Base-by-base conservation (phyloP, 1,284 basidiomycete genomes). In the Ustilago tritici region DNA sequence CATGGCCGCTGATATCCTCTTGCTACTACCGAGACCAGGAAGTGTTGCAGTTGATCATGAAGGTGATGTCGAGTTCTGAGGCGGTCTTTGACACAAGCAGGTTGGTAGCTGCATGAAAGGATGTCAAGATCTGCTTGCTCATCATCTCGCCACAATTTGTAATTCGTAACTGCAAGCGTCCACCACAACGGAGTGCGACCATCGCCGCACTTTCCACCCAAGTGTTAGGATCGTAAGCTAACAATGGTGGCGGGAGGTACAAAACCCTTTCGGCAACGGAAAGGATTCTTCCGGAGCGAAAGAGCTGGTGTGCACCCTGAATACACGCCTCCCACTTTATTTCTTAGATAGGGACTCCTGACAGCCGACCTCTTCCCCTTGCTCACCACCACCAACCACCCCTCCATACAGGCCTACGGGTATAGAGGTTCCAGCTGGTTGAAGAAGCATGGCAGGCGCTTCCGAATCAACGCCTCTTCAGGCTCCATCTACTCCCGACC, bases 391-490 rank as follows among this genome's bases (percentile, higher is more conserved):
- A 46, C 43, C 40, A 41, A 14, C 40, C 14, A 41, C 14, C 17
- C 40, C 40, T 43, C n/a, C 43, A 46, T 7, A 19, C n/a, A n/a
- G 19, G n/a, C 43, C n/a, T 46, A 46, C 11, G 4, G n/a, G n/a
- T 19, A 46, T 46, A 46, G 43, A 46, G 23, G 23, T 28, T 28
- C 23, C 23, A 28, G 23, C 3, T 28, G 23, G 23, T 28, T 31
- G 34, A 41, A 50, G 5, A 12, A 28, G 56, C 56, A 43, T 71
- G 69, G 34, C 63, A n/a, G 63, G 60, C n/a, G 59, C 63, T 5
- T 58, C 63, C 43, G 70, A 66, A 40, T 59, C 52, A 17, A 63
- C 70, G 52, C 70, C 70, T 23, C 61, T 72, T 4, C 50, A 55
- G 50, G 60, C 60, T 9, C 43, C 40, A 34, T 19, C 68, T 0